A percentile compares a stretch with the other conserved stretches of the same genome.
Conservation (phyloP, 345 rosid species). For the Brassica cretica region DNA sequence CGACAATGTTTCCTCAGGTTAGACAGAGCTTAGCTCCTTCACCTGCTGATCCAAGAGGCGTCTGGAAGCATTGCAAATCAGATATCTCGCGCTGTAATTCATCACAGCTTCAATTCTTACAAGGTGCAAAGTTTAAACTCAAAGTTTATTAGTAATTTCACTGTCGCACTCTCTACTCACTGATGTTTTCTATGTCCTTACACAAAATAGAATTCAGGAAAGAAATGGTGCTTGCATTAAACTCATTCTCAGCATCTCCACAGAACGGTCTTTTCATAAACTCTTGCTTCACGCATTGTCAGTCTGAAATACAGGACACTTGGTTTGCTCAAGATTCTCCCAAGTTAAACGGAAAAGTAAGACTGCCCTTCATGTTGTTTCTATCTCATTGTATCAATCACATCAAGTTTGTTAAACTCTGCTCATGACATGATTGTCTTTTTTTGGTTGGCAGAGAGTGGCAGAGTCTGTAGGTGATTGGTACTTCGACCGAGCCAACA, state of each 20-base stretch:
- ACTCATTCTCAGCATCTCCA: slow-evolving; percentile 48
- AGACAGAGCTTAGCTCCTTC: slow-evolving; percentile 68
- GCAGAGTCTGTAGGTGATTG: slow-evolving; percentile 87
- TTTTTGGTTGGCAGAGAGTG: slow-evolving; percentile 54
- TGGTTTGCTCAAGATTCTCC: slow-evolving; percentile 86
- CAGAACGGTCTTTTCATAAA: slow-evolving; percentile 81
- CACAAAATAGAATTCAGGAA: slow-evolving; percentile 65
- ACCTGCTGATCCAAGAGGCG: slow-evolving; percentile 68
- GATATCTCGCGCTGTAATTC: slow-evolving; percentile 60
- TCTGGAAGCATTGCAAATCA: slow-evolving; percentile 61
- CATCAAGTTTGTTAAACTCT: slow-evolving; percentile 8
- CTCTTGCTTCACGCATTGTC: slow-evolving; percentile 95
- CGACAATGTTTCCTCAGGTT: slow-evolving; percentile 41
- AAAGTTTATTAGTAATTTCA: neutral
- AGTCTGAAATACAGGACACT: slow-evolving; percentile 79
- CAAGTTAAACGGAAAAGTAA: slow-evolving; percentile 40
- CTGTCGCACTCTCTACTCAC: neutral
- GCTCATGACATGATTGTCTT: neutral
- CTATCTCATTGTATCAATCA: neutral
- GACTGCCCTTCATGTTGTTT: neutral
- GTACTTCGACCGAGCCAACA: slow-evolving; percentile 60
- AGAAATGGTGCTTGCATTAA: slow-evolving; percentile 61
- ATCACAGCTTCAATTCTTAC: slow-evolving; percentile 65
- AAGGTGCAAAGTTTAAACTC: slow-evolving; percentile 41
- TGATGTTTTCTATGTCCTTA: neutral